Conservation (phyloP, 1,284 basidiomycete genomes). For the Trichosporon sp. region DNA sequence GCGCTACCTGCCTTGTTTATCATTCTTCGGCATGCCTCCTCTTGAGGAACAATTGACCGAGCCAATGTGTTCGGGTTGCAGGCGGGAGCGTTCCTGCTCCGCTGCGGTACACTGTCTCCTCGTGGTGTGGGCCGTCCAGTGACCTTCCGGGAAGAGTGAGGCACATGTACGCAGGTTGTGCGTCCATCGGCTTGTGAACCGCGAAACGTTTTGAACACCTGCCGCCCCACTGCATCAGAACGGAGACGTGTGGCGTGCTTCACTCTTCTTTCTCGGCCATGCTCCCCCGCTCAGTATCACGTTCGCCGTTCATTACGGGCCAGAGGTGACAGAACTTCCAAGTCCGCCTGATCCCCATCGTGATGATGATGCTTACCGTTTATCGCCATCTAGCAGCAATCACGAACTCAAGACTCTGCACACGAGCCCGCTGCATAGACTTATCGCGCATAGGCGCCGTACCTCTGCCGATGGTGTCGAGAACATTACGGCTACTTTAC, state of each 20-base stretch:
- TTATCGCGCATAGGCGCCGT: background rate
- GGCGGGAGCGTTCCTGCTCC: slow-evolving; percentile 8
- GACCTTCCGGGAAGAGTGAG: background rate
- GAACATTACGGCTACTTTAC: background rate
- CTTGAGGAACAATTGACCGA: background rate
- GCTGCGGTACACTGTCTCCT: background rate
- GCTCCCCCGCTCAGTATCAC: no score
- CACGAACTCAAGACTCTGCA: background rate
- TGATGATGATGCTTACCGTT: background rate
- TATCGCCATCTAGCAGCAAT: background rate
- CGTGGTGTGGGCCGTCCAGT: background rate
- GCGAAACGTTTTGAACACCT: no score
- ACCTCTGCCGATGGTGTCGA: background rate
- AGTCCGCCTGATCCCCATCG: no score
- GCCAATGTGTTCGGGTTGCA: background rate
- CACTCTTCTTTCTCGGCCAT: no score
- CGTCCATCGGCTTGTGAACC: background rate
- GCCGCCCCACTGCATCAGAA: no score
- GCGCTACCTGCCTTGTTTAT: no score
- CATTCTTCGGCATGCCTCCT: background rate
- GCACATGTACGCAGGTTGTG: background rate
- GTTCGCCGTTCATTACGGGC: no score
- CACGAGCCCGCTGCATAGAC: background rate
- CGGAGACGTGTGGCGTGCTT: no score
- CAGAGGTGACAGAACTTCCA: no score